Base-by-base conservation (phyloP, 1,284 basidiomycete species). In the Sphaerobolus stellatus region DNA sequence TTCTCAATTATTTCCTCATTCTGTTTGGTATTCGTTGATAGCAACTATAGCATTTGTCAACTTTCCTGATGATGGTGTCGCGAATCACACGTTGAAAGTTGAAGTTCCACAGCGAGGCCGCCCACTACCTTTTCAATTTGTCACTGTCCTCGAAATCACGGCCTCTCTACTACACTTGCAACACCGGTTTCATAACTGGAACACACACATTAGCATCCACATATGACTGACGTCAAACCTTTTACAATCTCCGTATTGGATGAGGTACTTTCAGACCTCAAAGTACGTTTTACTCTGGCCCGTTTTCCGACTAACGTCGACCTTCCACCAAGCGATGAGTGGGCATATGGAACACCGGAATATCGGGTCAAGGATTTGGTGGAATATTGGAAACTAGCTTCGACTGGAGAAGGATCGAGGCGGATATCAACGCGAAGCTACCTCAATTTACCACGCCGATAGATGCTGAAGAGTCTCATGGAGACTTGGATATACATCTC, bases 351-450 rank as follows among this genome's bases (percentile, higher is more conserved):
- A 3, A 20, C 43, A 11, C 50, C 50, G 25, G 16, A 31, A 24
- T 41, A 45, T n/a, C n/a, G 27, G 20, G 38, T 52, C 14, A 22
- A 46, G 27, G 22, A 33, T 8, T 41, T 52, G 29, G 41, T 52
- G n/a, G 41, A 52, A 29, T 52, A 52, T 31, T 52, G 50, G 50
- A 52, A 34, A 28, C 11, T 16, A 28, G 38, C 29, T 52, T 52
- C 27, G 34, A 52, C 28, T 52, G 50, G 50, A 36, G 50, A 13
- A 43, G 45, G 25, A 31, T 52, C 22, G 50, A 52, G 27, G 41
- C 38, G 14, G 41, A 52, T 28, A 52, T 52, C 27, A 52, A 52
- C 20, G 18, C 50, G 25, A 28, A 45, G 27, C 18, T 52, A 24
- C 50, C 50, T 11, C 50, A 52, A 38, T 52, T 44, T 29, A 52